These are phyloP conservation scores for Kokia cookei DNA, from an alignment of 441 rosid genomes.

Conservation along the genomic window DNA sequence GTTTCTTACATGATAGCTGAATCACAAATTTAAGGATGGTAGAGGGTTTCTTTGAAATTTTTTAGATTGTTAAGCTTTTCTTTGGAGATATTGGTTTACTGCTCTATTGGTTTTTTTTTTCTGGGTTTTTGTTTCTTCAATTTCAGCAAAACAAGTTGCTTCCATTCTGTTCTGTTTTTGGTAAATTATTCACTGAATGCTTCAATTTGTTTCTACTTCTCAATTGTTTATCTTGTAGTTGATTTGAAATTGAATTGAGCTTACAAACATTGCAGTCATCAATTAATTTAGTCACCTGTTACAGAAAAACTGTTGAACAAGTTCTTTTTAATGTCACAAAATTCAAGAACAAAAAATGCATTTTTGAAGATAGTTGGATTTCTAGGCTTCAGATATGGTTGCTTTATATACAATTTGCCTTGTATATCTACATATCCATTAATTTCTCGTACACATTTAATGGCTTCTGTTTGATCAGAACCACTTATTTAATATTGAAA, in stretches of 20 bases:
- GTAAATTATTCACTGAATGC: not conserved
- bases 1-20: not conserved
- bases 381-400: not conserved
- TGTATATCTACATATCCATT: not conserved
- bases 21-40: not conserved
- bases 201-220: not conserved
- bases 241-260: not conserved
- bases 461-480: not conserved
- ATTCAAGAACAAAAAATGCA: not conserved
- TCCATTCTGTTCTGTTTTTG: not conserved
- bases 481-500: too few relatives aligned
- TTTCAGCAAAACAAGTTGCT: not conserved
- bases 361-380: not conserved
- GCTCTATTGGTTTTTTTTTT: not conserved
- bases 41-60: not conserved
- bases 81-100: not conserved
- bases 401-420: not conserved
- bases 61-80: not conserved
- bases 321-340: not conserved
- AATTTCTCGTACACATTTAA: not conserved
- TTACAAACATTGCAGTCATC: not conserved
- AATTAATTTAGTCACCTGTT: not conserved
- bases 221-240: not conserved
- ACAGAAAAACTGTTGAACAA: not conserved
- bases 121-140: not conserved